Conservation (phyloP, 2,329 filamentous ascomycete species). For the Phialophora tarda region DNA sequence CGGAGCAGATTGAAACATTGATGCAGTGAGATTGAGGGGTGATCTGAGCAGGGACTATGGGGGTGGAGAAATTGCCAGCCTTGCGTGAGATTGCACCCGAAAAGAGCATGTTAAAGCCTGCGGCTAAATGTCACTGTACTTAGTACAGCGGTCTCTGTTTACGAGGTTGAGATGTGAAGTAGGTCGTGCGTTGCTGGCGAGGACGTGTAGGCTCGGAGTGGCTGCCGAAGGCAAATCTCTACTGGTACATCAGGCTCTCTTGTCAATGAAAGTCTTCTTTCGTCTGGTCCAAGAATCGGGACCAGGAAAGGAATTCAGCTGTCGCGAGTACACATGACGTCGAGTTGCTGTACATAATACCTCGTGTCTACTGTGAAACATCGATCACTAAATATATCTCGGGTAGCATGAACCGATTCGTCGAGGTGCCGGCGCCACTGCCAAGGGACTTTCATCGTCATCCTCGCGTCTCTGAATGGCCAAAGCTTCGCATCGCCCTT, state of each 20-base stretch:
- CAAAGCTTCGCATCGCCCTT: not conserved
- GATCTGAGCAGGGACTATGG: not conserved
- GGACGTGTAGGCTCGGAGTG: not conserved
- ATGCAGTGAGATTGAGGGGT: conserved; percentile 1
- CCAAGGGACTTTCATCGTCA: not conserved
- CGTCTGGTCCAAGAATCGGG: not conserved
- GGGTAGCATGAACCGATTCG: not conserved
- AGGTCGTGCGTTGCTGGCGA: not conserved
- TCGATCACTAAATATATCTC: not conserved
- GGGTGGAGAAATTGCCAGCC: not conserved
- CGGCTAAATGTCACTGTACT: not conserved
- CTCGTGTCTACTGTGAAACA: not conserved
- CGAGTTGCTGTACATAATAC: not conserved
- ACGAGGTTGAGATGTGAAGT: not conserved
- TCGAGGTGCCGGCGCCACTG: not conserved
- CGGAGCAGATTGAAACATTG: conserved; percentile 18
- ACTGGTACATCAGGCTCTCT: not conserved
- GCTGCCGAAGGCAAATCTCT: not conserved
- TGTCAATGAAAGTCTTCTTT: not conserved
- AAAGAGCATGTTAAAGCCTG: not conserved
- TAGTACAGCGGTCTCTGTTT: not conserved
- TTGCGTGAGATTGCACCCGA: not conserved
- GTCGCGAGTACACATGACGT: not conserved
- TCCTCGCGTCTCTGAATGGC: not conserved
- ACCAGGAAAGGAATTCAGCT: not conserved